Conservation (phyloP, 176 grass and related monocot genomes). For the Triticum turgidum region DNA sequence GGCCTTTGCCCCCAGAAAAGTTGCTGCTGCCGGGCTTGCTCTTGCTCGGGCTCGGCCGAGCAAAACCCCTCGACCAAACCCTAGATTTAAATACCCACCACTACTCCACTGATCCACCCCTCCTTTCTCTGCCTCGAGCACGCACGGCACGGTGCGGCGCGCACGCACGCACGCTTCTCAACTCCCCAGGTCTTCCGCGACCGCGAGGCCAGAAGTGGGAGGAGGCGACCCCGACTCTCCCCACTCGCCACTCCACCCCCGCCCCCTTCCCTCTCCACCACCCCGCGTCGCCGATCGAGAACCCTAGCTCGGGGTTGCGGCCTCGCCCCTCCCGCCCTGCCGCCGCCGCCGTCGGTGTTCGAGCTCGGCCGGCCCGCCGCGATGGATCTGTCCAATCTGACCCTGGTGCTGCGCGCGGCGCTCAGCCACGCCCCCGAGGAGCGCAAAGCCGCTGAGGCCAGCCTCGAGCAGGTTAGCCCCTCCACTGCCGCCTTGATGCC, state of each 20-base stretch:
- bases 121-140: constrained; percentile 35
- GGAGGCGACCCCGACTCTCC: constrained; percentile 5
- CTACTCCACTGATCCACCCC: neutral
- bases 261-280: neutral
- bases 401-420: constrained; percentile 72
- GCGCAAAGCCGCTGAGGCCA: constrained; percentile 81
- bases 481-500: neutral
- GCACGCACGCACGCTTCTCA: constrained; percentile 20
- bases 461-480: constrained; percentile 69
- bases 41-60: neutral
- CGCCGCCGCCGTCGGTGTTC: neutral
- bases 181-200: constrained; percentile 31
- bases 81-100: constrained; percentile 54
- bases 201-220: neutral
- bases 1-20: no score
- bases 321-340: neutral
- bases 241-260: constrained; percentile 20
- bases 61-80: constrained; percentile 46
- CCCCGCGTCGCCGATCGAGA: constrained; percentile 13
- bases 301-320: constrained; percentile 10
- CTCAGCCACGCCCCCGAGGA: constrained; percentile 82
- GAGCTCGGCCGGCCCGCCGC: neutral
- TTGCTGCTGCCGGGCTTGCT: neutral
- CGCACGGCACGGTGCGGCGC: constrained; percentile 15
- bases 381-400: constrained; percentile 82